Conservation (phyloP, 352 stramenopile species). For the Globisporangium viniferum region DNA sequence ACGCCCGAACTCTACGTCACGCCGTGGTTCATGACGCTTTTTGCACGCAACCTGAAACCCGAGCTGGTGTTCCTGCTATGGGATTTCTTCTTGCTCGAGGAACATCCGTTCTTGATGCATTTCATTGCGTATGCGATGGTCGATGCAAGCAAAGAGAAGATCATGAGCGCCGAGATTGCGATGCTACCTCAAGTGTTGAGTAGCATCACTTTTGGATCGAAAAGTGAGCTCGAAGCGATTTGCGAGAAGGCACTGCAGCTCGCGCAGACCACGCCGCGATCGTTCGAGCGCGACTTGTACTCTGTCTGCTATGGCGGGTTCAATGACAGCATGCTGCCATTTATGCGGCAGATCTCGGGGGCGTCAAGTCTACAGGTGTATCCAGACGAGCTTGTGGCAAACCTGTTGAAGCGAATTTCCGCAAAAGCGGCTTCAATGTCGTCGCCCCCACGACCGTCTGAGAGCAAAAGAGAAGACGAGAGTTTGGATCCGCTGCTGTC, state of each 20-base stretch:
- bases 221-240: slow-evolving; percentile 56
- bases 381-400: slow-evolving; percentile 74
- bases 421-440: neutral
- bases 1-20: slow-evolving; percentile 92
- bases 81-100: slow-evolving; percentile 90
- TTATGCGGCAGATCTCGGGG: slow-evolving; percentile 64
- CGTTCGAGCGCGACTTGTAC: slow-evolving; percentile 78
- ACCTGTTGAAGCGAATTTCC: slow-evolving; percentile 60
- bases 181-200: slow-evolving; percentile 83
- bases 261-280: slow-evolving; percentile 64
- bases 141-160: slow-evolving; percentile 42
- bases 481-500: slow-evolving; percentile 39
- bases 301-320: slow-evolving; percentile 82
- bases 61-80: slow-evolving; percentile 83
- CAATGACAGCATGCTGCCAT: slow-evolving; percentile 57
- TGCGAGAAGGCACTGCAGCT: slow-evolving; percentile 50
- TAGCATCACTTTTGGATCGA: slow-evolving; percentile 58
- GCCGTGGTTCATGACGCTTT: slow-evolving; percentile 94
- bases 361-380: slow-evolving; percentile 84
- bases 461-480: neutral
- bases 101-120: slow-evolving; percentile 86
- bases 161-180: slow-evolving; percentile 65
- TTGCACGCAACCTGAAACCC: slow-evolving; percentile 75
- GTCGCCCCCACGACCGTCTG: neutral
- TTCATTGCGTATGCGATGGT: slow-evolving; percentile 88